phyloP scores from a whole-genome alignment of 768 basidiomycete species.

The Pisolithus marmoratus region DNA sequence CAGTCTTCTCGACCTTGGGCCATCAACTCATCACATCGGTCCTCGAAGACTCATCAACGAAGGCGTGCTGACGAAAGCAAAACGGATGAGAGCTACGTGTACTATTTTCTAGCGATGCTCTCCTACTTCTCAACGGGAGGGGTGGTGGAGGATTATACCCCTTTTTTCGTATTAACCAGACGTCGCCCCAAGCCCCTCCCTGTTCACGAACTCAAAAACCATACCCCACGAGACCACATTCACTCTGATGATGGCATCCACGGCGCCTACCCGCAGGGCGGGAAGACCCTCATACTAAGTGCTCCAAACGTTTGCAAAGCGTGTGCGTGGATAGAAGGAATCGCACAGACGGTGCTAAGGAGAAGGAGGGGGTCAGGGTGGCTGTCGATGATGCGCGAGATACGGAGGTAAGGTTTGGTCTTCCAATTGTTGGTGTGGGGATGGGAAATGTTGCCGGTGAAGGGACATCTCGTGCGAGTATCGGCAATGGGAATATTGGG shows the following conservation, averaged over 20 bases:
- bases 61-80: slow-evolving; percentile 72
- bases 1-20: slow-evolving; percentile 83
- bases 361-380: slow-evolving; percentile 45
- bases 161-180: background rate
- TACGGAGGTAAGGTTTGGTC: no score
- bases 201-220: slow-evolving; percentile 59
- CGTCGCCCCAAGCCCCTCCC: slow-evolving; percentile 55
- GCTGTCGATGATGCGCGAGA: no score
- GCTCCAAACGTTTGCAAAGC: slow-evolving; percentile 56
- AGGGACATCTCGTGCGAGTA: slow-evolving; percentile 68
- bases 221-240: slow-evolving; percentile 31
- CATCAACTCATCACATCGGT: slow-evolving; percentile 81
- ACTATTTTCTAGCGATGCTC: no score
- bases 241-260: slow-evolving; percentile 58
- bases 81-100: slow-evolving; percentile 20
- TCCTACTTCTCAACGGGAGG: no score
- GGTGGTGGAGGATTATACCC: slow-evolving; percentile 43
- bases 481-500: slow-evolving; percentile 24
- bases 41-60: slow-evolving; percentile 75
- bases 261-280: slow-evolving; percentile 67
- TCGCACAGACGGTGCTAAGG: slow-evolving; percentile 19
- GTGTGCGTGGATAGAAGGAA: slow-evolving; percentile 43
- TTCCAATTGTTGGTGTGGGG: no score
- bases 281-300: slow-evolving; percentile 59
- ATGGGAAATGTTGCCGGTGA: slow-evolving; percentile 45